These are phyloP conservation scores for Sphagnum fallax DNA, from an alignment of 228 moss, liverwort and hornwort species.

Conservation along the genomic window DNA sequence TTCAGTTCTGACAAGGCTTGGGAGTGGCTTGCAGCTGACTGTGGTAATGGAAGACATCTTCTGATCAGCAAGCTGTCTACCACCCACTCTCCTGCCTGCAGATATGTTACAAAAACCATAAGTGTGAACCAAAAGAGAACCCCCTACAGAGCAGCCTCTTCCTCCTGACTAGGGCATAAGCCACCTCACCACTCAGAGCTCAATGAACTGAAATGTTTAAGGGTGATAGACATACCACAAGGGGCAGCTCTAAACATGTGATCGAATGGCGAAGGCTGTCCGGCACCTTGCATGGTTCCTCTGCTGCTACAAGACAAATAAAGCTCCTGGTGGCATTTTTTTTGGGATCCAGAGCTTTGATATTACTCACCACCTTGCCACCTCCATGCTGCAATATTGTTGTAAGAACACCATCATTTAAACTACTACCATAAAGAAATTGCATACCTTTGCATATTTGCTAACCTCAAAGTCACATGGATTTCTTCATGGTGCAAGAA, in stretches of 20 bases:
- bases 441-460: no score
- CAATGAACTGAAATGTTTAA: no score
- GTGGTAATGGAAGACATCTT: conserved; percentile 11
- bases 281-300: conserved; percentile 18
- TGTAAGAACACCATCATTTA: background rate
- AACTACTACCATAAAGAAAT: no score
- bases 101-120: background rate
- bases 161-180: no score
- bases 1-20: background rate
- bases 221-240: conserved; percentile 13
- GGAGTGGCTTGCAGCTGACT: background rate
- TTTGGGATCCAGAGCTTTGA: background rate
- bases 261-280: conserved; percentile 10
- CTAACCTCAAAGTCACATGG: no score
- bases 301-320: conserved; percentile 14
- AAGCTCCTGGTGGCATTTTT: conserved; percentile 2
- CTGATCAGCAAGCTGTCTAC: conserved; percentile 16
- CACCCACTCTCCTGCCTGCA: conserved; percentile 28
- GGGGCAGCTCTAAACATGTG: conserved; percentile 9
- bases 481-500: no score
- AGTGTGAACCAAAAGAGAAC: no score
- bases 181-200: no score
- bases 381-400: conserved; percentile 23
- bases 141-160: no score
- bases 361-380: conserved; percentile 23